Base-by-base conservation (phyloP, 192 early-diverging fungal genomes). In the Coemansia erecta region DNA sequence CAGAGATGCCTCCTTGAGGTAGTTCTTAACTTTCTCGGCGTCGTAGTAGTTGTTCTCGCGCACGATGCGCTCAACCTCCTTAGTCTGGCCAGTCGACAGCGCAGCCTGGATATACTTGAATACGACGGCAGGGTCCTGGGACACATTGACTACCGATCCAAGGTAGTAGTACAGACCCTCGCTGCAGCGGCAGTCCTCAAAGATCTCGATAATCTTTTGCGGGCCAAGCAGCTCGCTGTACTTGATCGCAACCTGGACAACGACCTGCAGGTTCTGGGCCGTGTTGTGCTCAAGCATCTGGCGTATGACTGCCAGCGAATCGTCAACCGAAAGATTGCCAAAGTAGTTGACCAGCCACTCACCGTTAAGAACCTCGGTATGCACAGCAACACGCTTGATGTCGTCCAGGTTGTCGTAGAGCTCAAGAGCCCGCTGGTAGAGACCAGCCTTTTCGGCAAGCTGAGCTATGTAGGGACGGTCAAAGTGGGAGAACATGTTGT, bases 91-190 rank as follows among this genome's bases (percentile, higher is more conserved):
- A 37, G 92, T 92, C 33, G 87, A 81, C 57, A 89, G 88, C 12
- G 94, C 95, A 10, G 97, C 91, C 76, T 99, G 94, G 57, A 99
- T 99, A 79, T 98, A 99, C 84, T 98, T 98, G 85, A 95, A 96
- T 61, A 96, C 92, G 1, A 99, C 97, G 42, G 94, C 90, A 7
- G 91, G 84, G 63, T 97, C 95, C 58, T 94, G 87, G 63, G 92
- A 92, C 49, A 97, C 83, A 71, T 98, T 99, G 64, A 97, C 95
- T 44, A 98, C 87, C 0, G 97, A 90, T 1, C 94, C 95, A 35
- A 99, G 77, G 78, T 94, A 99, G 77, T 96, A 97, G 76, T 99
- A 99, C 54, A 99, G 81, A 19, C 93, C 94, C 72, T 99, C 97
- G 64, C 84, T 91, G 55, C 88, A 90, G 81, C 93, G 95, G 85